A percentile compares a stretch with the other conserved stretches of the same genome.
phyloP scores from a whole-genome alignment of 1,284 basidiomycete species.

The Moniliophthora roreri region DNA sequence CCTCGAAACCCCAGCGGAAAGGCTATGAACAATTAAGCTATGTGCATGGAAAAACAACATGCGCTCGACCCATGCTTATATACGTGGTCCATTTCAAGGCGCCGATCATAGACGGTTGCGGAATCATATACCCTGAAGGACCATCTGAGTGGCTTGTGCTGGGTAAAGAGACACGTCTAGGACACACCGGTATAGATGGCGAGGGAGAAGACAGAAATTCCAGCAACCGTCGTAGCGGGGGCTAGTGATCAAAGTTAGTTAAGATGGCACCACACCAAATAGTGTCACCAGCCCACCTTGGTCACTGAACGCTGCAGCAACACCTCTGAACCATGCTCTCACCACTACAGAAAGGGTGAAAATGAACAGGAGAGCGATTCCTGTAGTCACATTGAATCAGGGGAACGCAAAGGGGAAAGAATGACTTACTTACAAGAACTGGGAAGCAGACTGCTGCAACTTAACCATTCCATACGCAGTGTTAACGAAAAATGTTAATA shows the following conservation, averaged over 20 bases:
- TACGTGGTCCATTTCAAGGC: slow-evolving; percentile 4
- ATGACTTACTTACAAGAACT: slow-evolving; percentile 54
- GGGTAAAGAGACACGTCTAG: too few species aligned
- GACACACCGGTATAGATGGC: slow-evolving; percentile 37
- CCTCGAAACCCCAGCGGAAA: slow-evolving; percentile 47
- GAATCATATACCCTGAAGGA: slow-evolving; percentile 42
- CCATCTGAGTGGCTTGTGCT: slow-evolving; percentile 62
- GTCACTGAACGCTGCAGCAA: slow-evolving; percentile 46
- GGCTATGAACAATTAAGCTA: slow-evolving; percentile 28
- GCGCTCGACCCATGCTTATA: slow-evolving; percentile 4
- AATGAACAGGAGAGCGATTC: slow-evolving; percentile 47
- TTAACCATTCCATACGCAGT: slow-evolving; percentile 69
- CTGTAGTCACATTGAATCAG: slow-evolving; percentile 20
- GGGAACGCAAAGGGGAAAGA: neutral
- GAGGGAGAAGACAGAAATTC: slow-evolving; percentile 45
- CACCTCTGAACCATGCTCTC: slow-evolving; percentile 53
- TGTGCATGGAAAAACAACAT: slow-evolving; percentile 29
- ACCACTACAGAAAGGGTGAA: slow-evolving; percentile 43
- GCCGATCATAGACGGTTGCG: slow-evolving; percentile 18
- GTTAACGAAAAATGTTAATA: slow-evolving; percentile 55
- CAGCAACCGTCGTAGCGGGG: slow-evolving; percentile 48
- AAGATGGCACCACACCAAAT: neutral
- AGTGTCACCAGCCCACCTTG: slow-evolving; percentile 14
- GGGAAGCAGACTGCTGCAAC: slow-evolving; percentile 47
- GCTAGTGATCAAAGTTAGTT: slow-evolving; percentile 24